These are phyloP conservation scores for Fraxinus ornus DNA, from an alignment of 305 asterid species.

Conservation along the genomic window DNA sequence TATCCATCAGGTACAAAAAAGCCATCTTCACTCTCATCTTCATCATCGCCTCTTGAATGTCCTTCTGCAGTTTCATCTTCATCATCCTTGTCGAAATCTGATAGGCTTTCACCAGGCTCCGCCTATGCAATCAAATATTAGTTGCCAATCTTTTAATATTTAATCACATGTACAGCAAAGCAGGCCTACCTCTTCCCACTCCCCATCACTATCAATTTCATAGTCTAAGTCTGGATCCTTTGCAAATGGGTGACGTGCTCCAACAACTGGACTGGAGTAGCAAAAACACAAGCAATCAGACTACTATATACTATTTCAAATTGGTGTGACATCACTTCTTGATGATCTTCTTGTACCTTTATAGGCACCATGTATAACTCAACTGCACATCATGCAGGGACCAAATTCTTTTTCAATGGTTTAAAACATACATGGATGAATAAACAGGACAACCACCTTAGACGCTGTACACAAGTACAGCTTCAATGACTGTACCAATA, in stretches of 20 bases:
- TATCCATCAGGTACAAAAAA: constrained; percentile 96
- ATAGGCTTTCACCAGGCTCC: constrained; percentile 94
- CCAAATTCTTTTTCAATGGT: not conserved
- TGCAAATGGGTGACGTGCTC: constrained; percentile 59
- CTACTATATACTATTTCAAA: constrained; percentile 1
- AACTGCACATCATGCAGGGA: not conserved
- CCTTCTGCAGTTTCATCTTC: constrained; percentile 64
- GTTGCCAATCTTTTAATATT: constrained; percentile 1
- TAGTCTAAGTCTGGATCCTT: constrained; percentile 77
- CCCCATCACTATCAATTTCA: constrained; percentile 93
- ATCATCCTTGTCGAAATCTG: constrained; percentile 83
- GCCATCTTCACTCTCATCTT: constrained; percentile 85
- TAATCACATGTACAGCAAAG: not conserved
- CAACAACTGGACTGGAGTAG: constrained; percentile 61
- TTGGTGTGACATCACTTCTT: not conserved
- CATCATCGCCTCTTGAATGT: constrained; percentile 55
- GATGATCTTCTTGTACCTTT: not conserved
- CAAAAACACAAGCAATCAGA: constrained; percentile 27
- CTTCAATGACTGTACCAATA: not conserved
- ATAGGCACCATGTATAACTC: not conserved
- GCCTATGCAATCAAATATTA: constrained; percentile 47
- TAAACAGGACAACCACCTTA: not conserved
- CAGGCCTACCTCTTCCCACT: constrained; percentile 91
- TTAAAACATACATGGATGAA: not conserved
- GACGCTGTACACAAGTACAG: not conserved